Percentiles rank a stretch among this genome's conserved stretches.
Evolutionary conservation across 169 alveolate genomes (phyloP).

Genomic region (Cryptosporidium ubiquitum): DNA sequence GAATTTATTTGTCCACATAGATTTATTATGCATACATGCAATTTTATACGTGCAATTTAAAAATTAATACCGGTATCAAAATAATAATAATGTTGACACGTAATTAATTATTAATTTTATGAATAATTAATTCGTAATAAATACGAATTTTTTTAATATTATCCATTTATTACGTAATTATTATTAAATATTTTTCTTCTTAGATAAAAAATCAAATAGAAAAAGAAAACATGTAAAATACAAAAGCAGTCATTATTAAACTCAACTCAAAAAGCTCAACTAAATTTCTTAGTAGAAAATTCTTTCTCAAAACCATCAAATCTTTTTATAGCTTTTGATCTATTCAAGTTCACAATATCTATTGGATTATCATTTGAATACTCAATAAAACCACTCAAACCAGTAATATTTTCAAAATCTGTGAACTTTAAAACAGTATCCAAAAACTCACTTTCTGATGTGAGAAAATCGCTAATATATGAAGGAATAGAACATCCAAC

Average conservation of each 20-base stretch:
- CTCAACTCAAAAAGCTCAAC: neutral
- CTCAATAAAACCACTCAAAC: slow-evolving; percentile 50
- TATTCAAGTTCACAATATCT: slow-evolving; percentile 22
- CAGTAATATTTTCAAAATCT: slow-evolving; percentile 33
- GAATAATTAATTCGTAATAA: neutral
- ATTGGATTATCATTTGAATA: slow-evolving; percentile 28
- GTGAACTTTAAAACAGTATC: slow-evolving; percentile 38
- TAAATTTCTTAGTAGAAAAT: neutral
- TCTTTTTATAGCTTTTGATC: slow-evolving; percentile 35
- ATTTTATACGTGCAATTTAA: neutral
- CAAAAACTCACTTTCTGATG: neutral
- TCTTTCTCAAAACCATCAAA: slow-evolving; percentile 30
- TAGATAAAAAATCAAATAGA: neutral
- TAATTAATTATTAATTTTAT: neutral
- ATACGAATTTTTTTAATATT: neutral
- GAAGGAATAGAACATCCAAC: slow-evolving; percentile 51
- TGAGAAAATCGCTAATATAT: slow-evolving; percentile 5
- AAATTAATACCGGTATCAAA: slow-evolving; percentile 9
- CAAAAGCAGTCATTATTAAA: neutral
- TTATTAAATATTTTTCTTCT: neutral
- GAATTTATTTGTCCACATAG: slow-evolving; percentile 36
- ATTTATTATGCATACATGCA: slow-evolving; percentile 52
- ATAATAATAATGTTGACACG: neutral
- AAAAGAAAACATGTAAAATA: too few relatives aligned
- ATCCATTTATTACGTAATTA: neutral